These are phyloP conservation scores for Vaccinium darrowii DNA, from an alignment of 148 eudicot genomes.

Conservation along the genomic window DNA sequence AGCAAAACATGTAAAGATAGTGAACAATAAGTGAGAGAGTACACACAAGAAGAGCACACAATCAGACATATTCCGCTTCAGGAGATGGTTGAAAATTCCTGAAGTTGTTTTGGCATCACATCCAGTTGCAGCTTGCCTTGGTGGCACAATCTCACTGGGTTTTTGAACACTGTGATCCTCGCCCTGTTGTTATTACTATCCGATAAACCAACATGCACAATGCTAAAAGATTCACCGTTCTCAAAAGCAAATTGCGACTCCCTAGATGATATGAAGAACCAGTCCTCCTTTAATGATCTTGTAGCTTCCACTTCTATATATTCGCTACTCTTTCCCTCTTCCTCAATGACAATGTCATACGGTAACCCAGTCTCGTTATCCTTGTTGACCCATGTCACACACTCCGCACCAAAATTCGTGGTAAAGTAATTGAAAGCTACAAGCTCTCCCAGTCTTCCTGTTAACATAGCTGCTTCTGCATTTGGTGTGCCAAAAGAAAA, in stretches of 20 bases:
- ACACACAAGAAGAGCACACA: not conserved
- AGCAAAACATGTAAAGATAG: not conserved
- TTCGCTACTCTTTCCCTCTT: slow-evolving; percentile 40
- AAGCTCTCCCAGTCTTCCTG: slow-evolving; percentile 77
- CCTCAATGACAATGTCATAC: slow-evolving; percentile 64
- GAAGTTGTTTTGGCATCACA: slow-evolving; percentile 40
- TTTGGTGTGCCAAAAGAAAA: slow-evolving; percentile 22
- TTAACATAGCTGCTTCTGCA: slow-evolving; percentile 43
- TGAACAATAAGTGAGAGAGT: not conserved
- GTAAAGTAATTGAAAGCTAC: slow-evolving; percentile 66
- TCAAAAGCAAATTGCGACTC: slow-evolving; percentile 92
- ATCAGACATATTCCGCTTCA: not conserved
- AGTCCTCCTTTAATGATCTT: slow-evolving; percentile 54
- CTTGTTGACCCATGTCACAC: slow-evolving; percentile 80
- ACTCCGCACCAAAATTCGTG: slow-evolving; percentile 31
- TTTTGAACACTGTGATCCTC: slow-evolving; percentile 54
- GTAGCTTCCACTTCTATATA: slow-evolving; percentile 90
- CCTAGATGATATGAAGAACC: slow-evolving; percentile 69
- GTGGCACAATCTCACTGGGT: slow-evolving; percentile 67
- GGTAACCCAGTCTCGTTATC: slow-evolving; percentile 74
- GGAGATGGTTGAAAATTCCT: slow-evolving; percentile 9
- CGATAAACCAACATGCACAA: slow-evolving; percentile 64
- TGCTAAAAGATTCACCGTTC: slow-evolving; percentile 69
- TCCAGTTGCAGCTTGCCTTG: slow-evolving; percentile 65
- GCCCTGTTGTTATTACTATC: slow-evolving; percentile 31